Evolutionary conservation across 2,329 filamentous ascomycete species (phyloP), one percentile per base, ranked within the genome.

Genomic region (Pseudopithomyces chartarum): DNA sequence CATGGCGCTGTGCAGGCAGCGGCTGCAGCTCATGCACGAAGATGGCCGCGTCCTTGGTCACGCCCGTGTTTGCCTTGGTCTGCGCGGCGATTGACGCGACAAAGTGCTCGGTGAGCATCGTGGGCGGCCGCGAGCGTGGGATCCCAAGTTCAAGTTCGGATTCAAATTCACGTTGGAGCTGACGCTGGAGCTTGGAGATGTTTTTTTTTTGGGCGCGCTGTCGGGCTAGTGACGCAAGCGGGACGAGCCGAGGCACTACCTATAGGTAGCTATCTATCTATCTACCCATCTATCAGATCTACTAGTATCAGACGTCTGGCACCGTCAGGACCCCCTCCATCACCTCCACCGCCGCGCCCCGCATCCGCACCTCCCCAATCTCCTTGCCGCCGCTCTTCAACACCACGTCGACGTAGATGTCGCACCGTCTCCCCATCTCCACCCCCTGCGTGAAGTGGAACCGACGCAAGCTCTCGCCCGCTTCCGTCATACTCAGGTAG

Each of bases 11-110:
- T n/a, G 86, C 84, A 61, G 89, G 85, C 52, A 89, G 84, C 39
- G 93, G 93, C 67, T 92, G 90, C 66, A 92, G 84, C 61, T 92
- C 88, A 76, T 97, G 90, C 54, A 90, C 77, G 78, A 96, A 95
- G 71, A 98, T 92, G 67, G 91, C 92, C 48, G 92, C 88, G 78
- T 97, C 92, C 77, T 94, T 86, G 52, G 84, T 78, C 26, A 82
- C 77, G 33, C 81, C 80, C 1, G 81, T 76, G 20, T 77, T 76
- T 23, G 78, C 68, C 55, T 74, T 75, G n/a, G 72, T 69, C 19
- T 76, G 72, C 33, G 75, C 71, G 55, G 78, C 73, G 45, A 81
- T 80, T n/a, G 80, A 78, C 62, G 80, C 78, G 56, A 82, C 69
- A 57, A 82, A 80, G 40, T 78, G 75, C 73, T 83, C 80, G 52